A percentile compares a stretch with the other conserved stretches of the same genome.
phyloP scores from a whole-genome alignment of 257 asterid genomes.

The Coffea eugenioides region DNA sequence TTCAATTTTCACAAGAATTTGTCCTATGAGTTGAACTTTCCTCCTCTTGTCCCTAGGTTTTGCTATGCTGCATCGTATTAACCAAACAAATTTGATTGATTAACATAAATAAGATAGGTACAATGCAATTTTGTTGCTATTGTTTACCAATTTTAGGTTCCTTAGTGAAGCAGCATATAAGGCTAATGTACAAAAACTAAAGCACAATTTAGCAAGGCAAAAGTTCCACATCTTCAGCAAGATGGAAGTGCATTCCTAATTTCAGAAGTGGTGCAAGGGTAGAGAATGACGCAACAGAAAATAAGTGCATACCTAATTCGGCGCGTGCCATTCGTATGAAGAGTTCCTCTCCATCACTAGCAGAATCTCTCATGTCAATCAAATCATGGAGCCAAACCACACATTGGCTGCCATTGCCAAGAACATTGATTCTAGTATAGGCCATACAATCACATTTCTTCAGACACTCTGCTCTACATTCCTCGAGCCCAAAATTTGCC shows the following conservation, averaged over 20 bases:
- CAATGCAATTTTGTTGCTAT: not conserved
- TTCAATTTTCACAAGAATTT: not conserved
- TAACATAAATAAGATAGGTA: conserved; percentile 1
- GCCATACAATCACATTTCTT: conserved; percentile 36
- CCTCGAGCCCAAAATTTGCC: conserved; percentile 5
- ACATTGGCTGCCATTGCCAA: conserved; percentile 26
- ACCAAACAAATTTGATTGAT: not conserved
- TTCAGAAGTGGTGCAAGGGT: not conserved
- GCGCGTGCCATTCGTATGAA: conserved; percentile 28
- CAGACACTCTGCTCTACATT: conserved; percentile 22
- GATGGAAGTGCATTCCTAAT: not conserved
- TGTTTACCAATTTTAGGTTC: not conserved
- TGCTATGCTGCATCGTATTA: not conserved
- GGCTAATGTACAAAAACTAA: not conserved
- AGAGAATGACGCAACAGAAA: not conserved
- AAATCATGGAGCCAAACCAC: conserved; percentile 32
- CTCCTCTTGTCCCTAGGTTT: not conserved
- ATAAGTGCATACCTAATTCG: conserved; percentile 24
- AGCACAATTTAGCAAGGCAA: not conserved
- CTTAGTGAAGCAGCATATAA: not conserved
- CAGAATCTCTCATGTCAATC: conserved; percentile 24
- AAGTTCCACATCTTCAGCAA: not conserved
- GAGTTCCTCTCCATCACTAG: conserved; percentile 17
- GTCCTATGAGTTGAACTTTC: not conserved
- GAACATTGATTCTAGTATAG: conserved; percentile 24